Evolutionary conservation across 1,139 yeast genomes (phyloP).

Genomic region (Geotrichum reessii): DNA sequence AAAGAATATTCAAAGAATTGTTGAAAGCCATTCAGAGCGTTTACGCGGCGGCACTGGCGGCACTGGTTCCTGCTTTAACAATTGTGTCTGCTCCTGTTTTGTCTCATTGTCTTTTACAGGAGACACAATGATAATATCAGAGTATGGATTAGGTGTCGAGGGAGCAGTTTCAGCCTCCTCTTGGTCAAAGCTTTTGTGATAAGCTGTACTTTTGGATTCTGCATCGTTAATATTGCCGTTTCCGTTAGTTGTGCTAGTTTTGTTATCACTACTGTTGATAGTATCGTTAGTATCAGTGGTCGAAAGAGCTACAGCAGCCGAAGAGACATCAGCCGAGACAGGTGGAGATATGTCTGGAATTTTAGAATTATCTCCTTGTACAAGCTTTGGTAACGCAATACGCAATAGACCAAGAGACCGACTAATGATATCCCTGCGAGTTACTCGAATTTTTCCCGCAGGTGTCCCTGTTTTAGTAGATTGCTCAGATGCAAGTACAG

Average conservation of each 20-base stretch:
- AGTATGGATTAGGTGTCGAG: slow-evolving; percentile 6
- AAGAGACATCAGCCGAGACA: background rate
- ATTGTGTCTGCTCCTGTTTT: background rate
- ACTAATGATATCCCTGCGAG: slow-evolving; percentile 37
- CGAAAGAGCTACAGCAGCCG: background rate
- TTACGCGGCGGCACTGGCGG: slow-evolving; percentile 1
- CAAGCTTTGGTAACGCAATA: slow-evolving; percentile 25
- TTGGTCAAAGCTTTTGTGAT: background rate
- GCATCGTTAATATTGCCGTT: background rate
- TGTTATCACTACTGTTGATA: background rate
- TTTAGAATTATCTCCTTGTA: slow-evolving; percentile 12
- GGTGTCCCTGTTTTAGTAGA: slow-evolving; percentile 12
- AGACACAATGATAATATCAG: slow-evolving; percentile 3
- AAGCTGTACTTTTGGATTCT: background rate
- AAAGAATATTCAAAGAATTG: slow-evolving; percentile 1
- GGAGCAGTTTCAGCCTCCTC: slow-evolving; percentile 10
- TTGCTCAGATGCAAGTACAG: slow-evolving; percentile 11
- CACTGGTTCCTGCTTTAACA: background rate
- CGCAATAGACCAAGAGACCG: slow-evolving; percentile 35
- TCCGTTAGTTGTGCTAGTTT: background rate
- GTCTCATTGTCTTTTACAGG: background rate
- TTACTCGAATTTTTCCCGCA: slow-evolving; percentile 28
- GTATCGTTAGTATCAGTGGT: background rate
- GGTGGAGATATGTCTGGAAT: background rate
- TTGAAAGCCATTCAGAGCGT: slow-evolving; percentile 14